These are phyloP conservation scores for Trametes sanguinea DNA, from an alignment of 768 basidiomycete genomes.

Conservation along the genomic window DNA sequence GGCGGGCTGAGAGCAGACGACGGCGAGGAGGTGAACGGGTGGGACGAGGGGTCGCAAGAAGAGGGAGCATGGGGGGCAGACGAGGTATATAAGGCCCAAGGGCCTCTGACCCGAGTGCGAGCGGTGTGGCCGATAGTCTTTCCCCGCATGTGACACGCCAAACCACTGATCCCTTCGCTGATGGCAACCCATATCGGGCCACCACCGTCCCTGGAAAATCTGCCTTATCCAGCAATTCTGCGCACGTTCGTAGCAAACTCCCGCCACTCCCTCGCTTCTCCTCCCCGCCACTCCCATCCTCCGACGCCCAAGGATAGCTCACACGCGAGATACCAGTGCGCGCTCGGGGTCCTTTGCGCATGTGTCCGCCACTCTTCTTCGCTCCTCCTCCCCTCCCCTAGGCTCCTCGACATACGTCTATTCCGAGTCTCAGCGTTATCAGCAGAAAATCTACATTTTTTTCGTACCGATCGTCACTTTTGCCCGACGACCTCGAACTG, in stretches of 20 bases:
- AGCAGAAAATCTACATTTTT: neutral
- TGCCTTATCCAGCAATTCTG: conserved; percentile 3
- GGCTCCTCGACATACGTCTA: too few relatives aligned
- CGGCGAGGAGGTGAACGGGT: neutral
- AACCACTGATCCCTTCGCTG: conserved; percentile 6
- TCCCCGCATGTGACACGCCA: conserved; percentile 16
- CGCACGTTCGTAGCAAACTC: conserved; percentile 21
- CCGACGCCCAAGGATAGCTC: neutral
- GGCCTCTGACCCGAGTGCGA: neutral
- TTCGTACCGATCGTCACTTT: neutral
- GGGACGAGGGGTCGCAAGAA: conserved; percentile 6
- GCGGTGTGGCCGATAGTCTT: conserved; percentile 4
- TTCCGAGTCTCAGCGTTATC: neutral
- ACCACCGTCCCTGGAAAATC: neutral
- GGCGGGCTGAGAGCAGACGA: conserved; percentile 3
- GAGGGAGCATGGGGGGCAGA: neutral
- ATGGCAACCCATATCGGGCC: conserved; percentile 17
- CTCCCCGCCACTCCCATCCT: neutral
- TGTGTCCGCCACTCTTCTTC: neutral
- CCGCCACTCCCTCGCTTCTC: neutral
- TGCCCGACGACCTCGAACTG: neutral
- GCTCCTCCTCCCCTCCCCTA: neutral
- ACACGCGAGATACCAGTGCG: neutral
- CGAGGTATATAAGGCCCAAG: conserved; percentile 14
- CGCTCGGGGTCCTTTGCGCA: neutral